phyloP scores from a whole-genome alignment of 352 stramenopile species.

The Pythium chondricola region DNA sequence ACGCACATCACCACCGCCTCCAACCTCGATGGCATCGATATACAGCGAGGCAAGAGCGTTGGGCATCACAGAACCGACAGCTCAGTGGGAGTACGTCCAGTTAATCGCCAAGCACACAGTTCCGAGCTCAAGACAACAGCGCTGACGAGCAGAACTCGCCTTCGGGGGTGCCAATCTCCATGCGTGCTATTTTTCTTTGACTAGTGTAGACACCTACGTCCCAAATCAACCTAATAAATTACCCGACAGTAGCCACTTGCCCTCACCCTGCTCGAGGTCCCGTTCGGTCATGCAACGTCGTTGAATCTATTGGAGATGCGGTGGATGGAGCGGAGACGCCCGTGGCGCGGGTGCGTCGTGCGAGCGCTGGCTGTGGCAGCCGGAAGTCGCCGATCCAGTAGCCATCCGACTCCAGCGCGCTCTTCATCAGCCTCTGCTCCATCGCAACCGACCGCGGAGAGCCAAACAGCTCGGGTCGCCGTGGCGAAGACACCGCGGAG shows the following conservation, averaged over 20 bases:
- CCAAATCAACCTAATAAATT: too few species aligned
- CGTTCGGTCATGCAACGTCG: not conserved
- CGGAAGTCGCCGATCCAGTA: constrained; percentile 78
- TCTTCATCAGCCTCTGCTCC: constrained; percentile 43
- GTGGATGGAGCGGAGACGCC: not conserved
- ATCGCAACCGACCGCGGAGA: constrained; percentile 22
- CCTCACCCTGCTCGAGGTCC: not conserved
- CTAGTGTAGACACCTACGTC: too few species aligned
- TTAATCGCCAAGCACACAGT: constrained; percentile 15
- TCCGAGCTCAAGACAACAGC: too few species aligned
- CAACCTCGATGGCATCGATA: constrained; percentile 29
- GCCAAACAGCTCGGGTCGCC: constrained; percentile 21
- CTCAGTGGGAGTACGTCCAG: constrained; percentile 39
- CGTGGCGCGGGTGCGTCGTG: constrained; percentile 9
- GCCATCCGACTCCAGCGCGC: constrained; percentile 53
- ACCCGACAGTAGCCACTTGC: not conserved
- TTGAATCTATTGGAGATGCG: not conserved
- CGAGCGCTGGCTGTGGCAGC: constrained; percentile 33
- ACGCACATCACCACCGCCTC: not conserved
- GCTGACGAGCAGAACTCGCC: too few species aligned
- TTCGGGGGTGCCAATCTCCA: too few species aligned
- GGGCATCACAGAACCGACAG: constrained; percentile 23
- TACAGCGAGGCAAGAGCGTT: constrained; percentile 34
- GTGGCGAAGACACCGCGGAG: constrained; percentile 11
- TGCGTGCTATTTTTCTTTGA: too few species aligned